Evolutionary conservation across 2,329 filamentous ascomycete genomes (phyloP).

Genomic region (Hawksworthiomyces lignivorus): DNA sequence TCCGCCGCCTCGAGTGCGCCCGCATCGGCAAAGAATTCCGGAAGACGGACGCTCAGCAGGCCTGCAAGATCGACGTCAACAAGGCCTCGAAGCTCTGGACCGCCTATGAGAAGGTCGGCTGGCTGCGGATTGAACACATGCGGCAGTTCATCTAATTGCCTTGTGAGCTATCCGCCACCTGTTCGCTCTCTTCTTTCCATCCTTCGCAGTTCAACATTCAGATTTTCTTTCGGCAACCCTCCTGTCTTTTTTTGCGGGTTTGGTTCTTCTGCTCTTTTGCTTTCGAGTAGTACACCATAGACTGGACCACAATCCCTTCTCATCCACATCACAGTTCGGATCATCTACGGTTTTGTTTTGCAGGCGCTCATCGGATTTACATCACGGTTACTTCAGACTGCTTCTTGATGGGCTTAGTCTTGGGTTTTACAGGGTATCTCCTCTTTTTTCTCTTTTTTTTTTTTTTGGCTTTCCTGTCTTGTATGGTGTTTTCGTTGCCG

Average conservation of each 20-base stretch:
- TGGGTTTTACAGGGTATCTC: too few species aligned
- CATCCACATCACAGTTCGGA: too few species aligned
- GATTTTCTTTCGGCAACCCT: not conserved
- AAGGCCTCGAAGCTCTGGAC: slow-evolving; percentile 91
- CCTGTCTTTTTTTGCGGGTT: not conserved
- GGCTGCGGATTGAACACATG: slow-evolving; percentile 56
- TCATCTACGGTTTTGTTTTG: too few species aligned
- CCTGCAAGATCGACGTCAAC: slow-evolving; percentile 98
- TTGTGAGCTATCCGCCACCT: not conserved
- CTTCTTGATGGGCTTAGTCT: too few species aligned
- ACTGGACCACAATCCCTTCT: too few species aligned
- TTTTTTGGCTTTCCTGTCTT: not conserved
- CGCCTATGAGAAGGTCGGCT: slow-evolving; percentile 79
- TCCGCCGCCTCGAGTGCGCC: slow-evolving; percentile 61
- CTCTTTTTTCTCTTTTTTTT: not conserved
- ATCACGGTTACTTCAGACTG: too few species aligned
- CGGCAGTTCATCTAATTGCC: slow-evolving; percentile 9
- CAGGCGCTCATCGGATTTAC: too few species aligned
- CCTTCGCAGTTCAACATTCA: not conserved
- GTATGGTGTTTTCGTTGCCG: not conserved
- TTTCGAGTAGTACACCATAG: too few species aligned
- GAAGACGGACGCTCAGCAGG: slow-evolving; percentile 92
- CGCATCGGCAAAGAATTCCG: slow-evolving; percentile 73
- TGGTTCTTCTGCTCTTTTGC: not conserved
- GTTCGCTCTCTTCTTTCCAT: not conserved